Conservation (phyloP, 331 rosid genomes). For the Rosa hybrid region DNA sequence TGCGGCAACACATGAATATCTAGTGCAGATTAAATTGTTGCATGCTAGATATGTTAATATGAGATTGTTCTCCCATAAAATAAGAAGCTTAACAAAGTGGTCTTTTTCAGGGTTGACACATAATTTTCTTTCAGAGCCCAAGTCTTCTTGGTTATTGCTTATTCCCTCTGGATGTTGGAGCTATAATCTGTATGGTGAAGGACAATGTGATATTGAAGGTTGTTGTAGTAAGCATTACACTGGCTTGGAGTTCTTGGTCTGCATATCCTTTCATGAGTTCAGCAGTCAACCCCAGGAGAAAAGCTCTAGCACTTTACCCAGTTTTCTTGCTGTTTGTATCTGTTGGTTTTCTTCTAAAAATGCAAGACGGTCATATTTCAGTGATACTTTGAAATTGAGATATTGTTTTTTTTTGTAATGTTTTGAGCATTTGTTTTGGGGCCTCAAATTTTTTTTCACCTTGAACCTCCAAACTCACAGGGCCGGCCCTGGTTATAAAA, state of each 20-base stretch:
- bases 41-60: background rate
- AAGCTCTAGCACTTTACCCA: constrained; percentile 98
- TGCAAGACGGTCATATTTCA: too few relatives aligned
- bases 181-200: constrained; percentile 87
- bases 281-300: constrained; percentile 97
- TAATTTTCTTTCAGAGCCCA: constrained; percentile 91
- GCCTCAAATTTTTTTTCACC: too few relatives aligned
- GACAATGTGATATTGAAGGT: constrained; percentile 72
- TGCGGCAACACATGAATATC: background rate
- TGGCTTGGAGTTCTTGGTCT: constrained; percentile 99
- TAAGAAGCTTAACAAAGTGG: background rate
- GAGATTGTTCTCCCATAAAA: background rate
- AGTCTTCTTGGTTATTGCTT: constrained; percentile 95
- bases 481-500: too few relatives aligned
- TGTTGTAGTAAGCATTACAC: constrained; percentile 72
- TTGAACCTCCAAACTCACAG: too few relatives aligned
- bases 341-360: constrained; percentile 71
- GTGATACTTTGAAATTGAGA: too few relatives aligned
- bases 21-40: background rate
- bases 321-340: constrained; percentile 98
- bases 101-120: constrained; percentile 80
- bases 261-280: constrained; percentile 99
- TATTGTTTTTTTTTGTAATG: too few relatives aligned
- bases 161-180: constrained; percentile 91
- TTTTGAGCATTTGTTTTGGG: too few relatives aligned